Conservation (phyloP, 441 rosid species). For the Erodium trifolium region DNA sequence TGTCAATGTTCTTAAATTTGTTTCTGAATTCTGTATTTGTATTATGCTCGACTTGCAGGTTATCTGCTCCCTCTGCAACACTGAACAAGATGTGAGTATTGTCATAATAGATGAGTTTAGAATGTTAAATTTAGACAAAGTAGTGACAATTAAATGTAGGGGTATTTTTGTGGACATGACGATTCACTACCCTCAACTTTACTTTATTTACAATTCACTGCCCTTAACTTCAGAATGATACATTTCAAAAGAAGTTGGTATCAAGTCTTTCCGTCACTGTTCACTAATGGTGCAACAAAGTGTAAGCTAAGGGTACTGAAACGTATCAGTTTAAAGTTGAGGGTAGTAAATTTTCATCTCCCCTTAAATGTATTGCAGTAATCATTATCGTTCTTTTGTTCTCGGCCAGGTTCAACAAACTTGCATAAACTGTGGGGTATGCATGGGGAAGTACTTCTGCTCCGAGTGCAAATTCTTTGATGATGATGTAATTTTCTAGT, state of each 20-base stretch:
- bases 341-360: too few species aligned
- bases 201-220: too few species aligned
- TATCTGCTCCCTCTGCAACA: constrained; percentile 55
- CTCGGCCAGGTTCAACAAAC: constrained; percentile 49
- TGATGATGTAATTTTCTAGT: constrained; percentile 62
- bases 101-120: constrained; percentile 1
- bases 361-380: background rate
- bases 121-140: background rate
- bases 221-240: too few species aligned
- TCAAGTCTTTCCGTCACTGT: too few species aligned
- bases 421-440: constrained; percentile 75
- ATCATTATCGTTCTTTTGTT: background rate
- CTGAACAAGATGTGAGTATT: constrained; percentile 70
- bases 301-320: too few species aligned
- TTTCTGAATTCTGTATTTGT: constrained; percentile 11
- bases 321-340: too few species aligned
- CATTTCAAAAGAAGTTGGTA: too few species aligned
- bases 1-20: background rate
- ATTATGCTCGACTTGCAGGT: constrained; percentile 33
- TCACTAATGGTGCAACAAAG: too few species aligned
- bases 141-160: background rate
- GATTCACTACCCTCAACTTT: too few species aligned
- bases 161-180: too few species aligned
- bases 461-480: constrained; percentile 70
- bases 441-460: constrained; percentile 85